These are phyloP conservation scores for Salix koriyanagi DNA, from an alignment of 345 rosid genomes.

Conservation along the genomic window DNA sequence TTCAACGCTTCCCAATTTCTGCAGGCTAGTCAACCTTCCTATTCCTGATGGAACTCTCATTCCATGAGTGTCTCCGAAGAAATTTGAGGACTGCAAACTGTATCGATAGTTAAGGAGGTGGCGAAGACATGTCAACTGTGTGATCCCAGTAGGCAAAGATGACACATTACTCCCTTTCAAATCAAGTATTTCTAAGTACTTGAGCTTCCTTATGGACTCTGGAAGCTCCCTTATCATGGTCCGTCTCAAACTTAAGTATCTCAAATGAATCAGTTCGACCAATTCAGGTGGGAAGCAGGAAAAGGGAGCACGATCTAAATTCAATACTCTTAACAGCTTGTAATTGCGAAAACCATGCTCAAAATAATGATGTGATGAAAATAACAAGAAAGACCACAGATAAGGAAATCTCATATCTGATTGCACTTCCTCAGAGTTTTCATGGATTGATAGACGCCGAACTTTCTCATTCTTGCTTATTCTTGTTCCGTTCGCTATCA, in stretches of 20 bases:
- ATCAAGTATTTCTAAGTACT: constrained; percentile 10
- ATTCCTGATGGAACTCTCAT: constrained; percentile 10
- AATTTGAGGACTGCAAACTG: background rate
- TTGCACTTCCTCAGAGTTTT: background rate
- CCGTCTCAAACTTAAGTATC: constrained; percentile 3
- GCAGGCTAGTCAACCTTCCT: constrained; percentile 4
- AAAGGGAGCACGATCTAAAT: background rate
- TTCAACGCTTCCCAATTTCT: constrained; percentile 6
- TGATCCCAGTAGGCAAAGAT: constrained; percentile 3
- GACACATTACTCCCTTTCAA: constrained; percentile 1
- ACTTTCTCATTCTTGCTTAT: background rate
- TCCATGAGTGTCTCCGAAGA: background rate
- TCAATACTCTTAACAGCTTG: background rate
- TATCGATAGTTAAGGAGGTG: background rate
- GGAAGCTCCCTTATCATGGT: constrained; percentile 4
- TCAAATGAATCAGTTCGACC: constrained; percentile 1
- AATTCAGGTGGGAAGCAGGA: background rate
- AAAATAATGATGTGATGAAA: background rate
- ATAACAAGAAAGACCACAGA: background rate
- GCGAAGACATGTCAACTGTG: background rate
- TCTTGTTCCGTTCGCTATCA: background rate
- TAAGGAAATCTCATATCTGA: background rate
- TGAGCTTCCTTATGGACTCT: constrained; percentile 7
- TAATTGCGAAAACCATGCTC: background rate
- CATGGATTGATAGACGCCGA: background rate